phyloP scores from a whole-genome alignment of 129 eudicot species.

The Flaveria ramosissima region DNA sequence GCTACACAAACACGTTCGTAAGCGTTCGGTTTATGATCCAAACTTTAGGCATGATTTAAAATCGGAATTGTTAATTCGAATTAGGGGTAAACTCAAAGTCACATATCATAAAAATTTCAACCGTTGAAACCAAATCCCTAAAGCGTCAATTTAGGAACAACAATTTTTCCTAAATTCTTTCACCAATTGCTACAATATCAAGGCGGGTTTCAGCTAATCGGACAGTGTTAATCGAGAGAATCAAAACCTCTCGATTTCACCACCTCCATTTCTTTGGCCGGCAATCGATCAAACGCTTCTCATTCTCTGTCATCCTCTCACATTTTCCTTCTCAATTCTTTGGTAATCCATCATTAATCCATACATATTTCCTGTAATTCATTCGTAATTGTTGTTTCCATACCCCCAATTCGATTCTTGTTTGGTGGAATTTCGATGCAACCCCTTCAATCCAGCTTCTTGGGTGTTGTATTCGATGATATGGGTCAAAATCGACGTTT shows the following conservation, averaged over 20 bases:
- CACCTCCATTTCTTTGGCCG: conserved; percentile 9
- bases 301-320: conserved; percentile 28
- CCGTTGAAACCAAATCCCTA: conserved; percentile 20
- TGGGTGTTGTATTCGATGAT: conserved; percentile 9
- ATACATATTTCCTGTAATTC: background rate
- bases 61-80: background rate
- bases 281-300: conserved; percentile 25
- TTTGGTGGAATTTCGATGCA: conserved; percentile 1
- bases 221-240: conserved; percentile 32
- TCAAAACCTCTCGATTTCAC: background rate
- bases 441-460: conserved; percentile 4
- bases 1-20: too few relatives aligned
- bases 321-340: conserved; percentile 23
- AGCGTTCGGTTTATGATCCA: too few relatives aligned
- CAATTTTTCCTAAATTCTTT: conserved; percentile 25
- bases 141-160: conserved; percentile 29
- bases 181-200: conserved; percentile 20
- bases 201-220: conserved; percentile 27
- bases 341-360: conserved; percentile 6
- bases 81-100: background rate
- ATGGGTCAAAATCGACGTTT: background rate
- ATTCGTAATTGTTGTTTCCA: background rate
- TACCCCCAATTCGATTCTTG: background rate
- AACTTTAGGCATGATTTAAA: background rate
- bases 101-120: background rate